Evolutionary conservation across 345 rosid genomes (phyloP).

Genomic region (Durio zibethinus): DNA sequence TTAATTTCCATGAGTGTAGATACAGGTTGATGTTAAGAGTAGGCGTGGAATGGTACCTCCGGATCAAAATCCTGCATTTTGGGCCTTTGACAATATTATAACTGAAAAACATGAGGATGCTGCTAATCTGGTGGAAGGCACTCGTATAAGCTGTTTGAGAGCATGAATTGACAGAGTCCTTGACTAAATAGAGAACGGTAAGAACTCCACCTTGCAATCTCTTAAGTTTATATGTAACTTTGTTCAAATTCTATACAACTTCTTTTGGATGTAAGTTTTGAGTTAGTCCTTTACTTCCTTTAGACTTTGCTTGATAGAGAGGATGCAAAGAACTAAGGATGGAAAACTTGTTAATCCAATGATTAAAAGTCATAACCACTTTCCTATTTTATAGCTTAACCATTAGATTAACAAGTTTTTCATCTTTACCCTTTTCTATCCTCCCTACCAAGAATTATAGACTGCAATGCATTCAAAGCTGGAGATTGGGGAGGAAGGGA

Average conservation of each 20-base stretch:
- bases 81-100: constrained; percentile 2
- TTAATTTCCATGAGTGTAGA: constrained; percentile 24
- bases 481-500: neutral
- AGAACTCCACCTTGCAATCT: constrained; percentile 7
- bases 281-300: neutral
- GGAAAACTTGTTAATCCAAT: no score
- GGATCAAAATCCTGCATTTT: neutral
- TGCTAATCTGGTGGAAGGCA: constrained; percentile 7
- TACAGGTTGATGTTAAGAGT: neutral
- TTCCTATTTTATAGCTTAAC: no score
- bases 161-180: constrained; percentile 1
- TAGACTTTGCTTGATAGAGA: no score
- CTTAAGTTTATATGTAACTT: neutral
- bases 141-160: neutral
- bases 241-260: neutral
- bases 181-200: neutral
- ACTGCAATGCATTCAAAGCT: neutral
- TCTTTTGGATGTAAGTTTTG: neutral
- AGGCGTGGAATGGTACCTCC: neutral
- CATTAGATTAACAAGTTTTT: no score
- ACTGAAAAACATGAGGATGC: constrained; percentile 11
- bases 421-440: no score
- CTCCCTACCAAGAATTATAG: no score
- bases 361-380: no score
- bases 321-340: no score